Percentiles rank a stretch among this genome's conserved stretches.
Conservation (phyloP, 2,329 filamentous ascomycete genomes). For the Colletotrichum theobromicola region DNA sequence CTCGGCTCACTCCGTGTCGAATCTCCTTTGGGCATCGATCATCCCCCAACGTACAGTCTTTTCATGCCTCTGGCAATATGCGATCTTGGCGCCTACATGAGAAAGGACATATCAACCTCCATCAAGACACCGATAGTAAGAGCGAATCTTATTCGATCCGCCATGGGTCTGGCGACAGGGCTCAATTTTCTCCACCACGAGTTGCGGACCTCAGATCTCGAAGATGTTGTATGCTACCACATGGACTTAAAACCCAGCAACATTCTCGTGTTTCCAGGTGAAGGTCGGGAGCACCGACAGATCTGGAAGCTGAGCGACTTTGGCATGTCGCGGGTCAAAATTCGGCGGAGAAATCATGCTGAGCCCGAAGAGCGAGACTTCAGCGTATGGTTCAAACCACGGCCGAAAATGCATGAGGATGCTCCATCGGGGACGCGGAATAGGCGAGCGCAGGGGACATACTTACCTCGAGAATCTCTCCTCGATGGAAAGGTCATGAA, state of each 20-base stretch:
- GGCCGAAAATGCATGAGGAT: background rate
- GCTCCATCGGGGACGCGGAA: background rate
- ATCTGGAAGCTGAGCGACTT: slow-evolving; percentile 49
- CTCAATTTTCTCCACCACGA: slow-evolving; percentile 42
- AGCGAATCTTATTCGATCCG: background rate
- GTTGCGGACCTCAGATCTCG: slow-evolving; percentile 28
- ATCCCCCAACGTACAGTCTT: slow-evolving; percentile 33
- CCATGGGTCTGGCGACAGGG: slow-evolving; percentile 20
- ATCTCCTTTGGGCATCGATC: slow-evolving; percentile 9
- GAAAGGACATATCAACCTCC: slow-evolving; percentile 19
- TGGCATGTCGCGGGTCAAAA: slow-evolving; percentile 42
- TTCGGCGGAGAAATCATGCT: slow-evolving; percentile 20
- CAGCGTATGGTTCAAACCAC: background rate
- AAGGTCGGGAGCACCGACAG: slow-evolving; percentile 11
- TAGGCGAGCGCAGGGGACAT: background rate
- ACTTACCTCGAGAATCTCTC: slow-evolving; percentile 6
- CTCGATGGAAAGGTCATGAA: slow-evolving; percentile 27
- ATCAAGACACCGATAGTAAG: slow-evolving; percentile 13
- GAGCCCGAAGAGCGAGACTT: slow-evolving; percentile 11
- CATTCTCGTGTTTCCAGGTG: slow-evolving; percentile 33
- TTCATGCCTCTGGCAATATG: slow-evolving; percentile 44
- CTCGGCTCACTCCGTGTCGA: slow-evolving; percentile 38
- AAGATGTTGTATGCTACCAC: slow-evolving; percentile 42
- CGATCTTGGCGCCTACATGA: slow-evolving; percentile 42
- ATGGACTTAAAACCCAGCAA: slow-evolving; percentile 45